Evolutionary conservation across 768 basidiomycete genomes (phyloP).

Genomic region (Suillus plorans): DNA sequence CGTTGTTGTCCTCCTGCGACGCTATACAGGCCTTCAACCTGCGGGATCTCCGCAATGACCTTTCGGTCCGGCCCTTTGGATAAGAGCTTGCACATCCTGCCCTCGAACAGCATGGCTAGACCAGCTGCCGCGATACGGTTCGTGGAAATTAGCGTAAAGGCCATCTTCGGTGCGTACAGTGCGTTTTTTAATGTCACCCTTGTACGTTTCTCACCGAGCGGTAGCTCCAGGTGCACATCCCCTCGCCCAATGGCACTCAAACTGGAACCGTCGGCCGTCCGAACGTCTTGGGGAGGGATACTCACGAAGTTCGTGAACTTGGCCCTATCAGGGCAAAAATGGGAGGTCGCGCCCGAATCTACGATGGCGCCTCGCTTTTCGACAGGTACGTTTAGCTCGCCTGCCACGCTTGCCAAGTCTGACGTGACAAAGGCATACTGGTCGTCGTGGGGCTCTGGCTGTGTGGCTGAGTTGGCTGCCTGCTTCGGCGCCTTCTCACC

Average conservation of each 20-base stretch:
- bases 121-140: no score
- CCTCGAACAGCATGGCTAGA: no score
- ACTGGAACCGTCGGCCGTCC: background rate
- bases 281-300: background rate
- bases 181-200: background rate
- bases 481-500: no score
- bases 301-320: background rate
- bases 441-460: background rate
- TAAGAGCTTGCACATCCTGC: background rate
- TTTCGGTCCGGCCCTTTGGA: no score
- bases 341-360: background rate
- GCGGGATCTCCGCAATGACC: no score
- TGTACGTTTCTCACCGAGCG: accelerated
- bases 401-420: background rate
- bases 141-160: background rate
- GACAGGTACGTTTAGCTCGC: background rate
- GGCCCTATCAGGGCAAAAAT: background rate
- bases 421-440: background rate
- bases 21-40: no score
- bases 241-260: background rate
- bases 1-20: no score
- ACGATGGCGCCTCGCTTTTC: background rate
- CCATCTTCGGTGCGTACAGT: background rate
- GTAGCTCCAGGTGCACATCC: background rate
- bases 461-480: background rate